phyloP scores from a whole-genome alignment of 2,329 filamentous ascomycete species.

The Metarhizium guizhouense region DNA sequence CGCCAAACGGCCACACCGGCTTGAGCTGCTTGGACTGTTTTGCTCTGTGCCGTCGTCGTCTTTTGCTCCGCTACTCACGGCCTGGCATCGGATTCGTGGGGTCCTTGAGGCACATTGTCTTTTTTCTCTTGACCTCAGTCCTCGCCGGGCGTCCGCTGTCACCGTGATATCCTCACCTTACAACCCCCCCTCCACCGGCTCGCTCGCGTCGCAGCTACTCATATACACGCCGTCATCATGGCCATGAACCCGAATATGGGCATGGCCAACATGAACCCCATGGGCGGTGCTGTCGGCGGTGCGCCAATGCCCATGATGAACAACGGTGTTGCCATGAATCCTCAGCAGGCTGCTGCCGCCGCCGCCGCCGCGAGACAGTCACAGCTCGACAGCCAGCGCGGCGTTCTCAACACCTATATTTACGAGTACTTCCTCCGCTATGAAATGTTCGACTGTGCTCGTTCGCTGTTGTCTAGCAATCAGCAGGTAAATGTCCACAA shows the following conservation, averaged over 20 bases:
- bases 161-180: not conserved
- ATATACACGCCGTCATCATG: conserved; percentile 12
- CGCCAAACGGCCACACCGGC: conserved; percentile 20
- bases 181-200: conserved; percentile 9
- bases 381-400: conserved; percentile 38
- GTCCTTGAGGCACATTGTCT: conserved; percentile 5
- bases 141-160: conserved; percentile 7
- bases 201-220: conserved; percentile 5
- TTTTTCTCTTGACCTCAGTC: conserved; percentile 8
- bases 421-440: conserved; percentile 88
- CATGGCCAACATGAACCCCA: conserved; percentile 62
- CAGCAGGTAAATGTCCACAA: conserved; percentile 59
- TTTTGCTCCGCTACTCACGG: not conserved
- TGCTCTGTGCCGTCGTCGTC: not conserved
- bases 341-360: conserved; percentile 17
- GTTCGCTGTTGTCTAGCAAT: conserved; percentile 59
- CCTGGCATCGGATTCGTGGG: not conserved
- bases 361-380: conserved; percentile 27
- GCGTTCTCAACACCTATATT: conserved; percentile 73
- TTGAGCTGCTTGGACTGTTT: conserved; percentile 13
- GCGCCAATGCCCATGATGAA: conserved; percentile 58
- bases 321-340: conserved; percentile 35
- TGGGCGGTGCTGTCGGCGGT: conserved; percentile 57
- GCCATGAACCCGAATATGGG: conserved; percentile 51
- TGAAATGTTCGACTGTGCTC: conserved; percentile 75